Percentiles rank a stretch among this genome's conserved stretches.
phyloP scores from a whole-genome alignment of 1,284 basidiomycete genomes.

The Melampsora americana region DNA sequence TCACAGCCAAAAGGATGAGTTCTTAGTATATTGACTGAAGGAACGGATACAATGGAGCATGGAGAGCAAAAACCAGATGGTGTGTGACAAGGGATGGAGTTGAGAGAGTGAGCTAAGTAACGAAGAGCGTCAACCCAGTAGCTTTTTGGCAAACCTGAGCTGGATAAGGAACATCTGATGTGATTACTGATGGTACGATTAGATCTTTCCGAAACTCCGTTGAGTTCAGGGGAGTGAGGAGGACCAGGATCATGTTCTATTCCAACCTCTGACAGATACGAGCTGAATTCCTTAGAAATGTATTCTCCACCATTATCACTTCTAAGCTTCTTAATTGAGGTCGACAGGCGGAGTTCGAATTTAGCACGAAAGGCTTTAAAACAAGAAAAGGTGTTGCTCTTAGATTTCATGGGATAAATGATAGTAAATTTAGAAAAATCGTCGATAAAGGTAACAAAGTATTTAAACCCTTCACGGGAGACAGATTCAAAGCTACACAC shows the following conservation, averaged over 20 bases:
- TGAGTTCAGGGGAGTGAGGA: slow-evolving; percentile 55
- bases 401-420: slow-evolving; percentile 18
- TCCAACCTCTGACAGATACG: slow-evolving; percentile 50
- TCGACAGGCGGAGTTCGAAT: slow-evolving; percentile 48
- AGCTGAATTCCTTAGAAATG: slow-evolving; percentile 48
- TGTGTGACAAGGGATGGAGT: slow-evolving; percentile 49
- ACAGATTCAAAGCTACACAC: neutral
- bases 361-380: slow-evolving; percentile 53
- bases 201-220: slow-evolving; percentile 52
- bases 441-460: no score
- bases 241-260: slow-evolving; percentile 53
- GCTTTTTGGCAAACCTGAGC: slow-evolving; percentile 49
- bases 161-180: slow-evolving; percentile 51
- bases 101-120: slow-evolving; percentile 53
- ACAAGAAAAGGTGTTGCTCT: slow-evolving; percentile 31
- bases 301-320: slow-evolving; percentile 55
- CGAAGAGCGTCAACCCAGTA: slow-evolving; percentile 54
- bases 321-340: slow-evolving; percentile 52
- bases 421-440: no score
- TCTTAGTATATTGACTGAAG: neutral
- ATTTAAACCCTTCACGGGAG: neutral
- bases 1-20: slow-evolving; percentile 28
- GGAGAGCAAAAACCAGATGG: neutral
- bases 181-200: slow-evolving; percentile 52
- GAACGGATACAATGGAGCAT: neutral